Evolutionary conservation across 2,329 filamentous ascomycete species (phyloP), one percentile per base, ranked within the genome.

Genomic region (Corinectria fuckeliana): DNA sequence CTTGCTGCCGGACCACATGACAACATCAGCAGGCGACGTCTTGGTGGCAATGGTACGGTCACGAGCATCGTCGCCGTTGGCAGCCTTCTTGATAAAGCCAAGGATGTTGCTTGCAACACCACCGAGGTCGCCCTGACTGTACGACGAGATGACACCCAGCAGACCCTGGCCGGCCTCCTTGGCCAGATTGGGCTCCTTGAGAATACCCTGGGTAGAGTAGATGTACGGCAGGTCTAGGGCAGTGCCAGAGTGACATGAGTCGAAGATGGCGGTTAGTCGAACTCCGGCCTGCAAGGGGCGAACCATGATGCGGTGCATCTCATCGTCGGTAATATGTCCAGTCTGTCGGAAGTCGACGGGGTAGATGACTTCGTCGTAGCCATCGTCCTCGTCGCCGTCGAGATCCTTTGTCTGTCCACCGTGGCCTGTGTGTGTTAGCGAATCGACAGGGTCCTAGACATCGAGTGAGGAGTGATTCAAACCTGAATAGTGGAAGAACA

Each of bases 401-500:
- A 90, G 77, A 74, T 93, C 91, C 69, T 89, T 86, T 2, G 91
- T 91, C 75, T 93, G 91, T n/a, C 91, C 91, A 60, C 91, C 91
- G 72, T 93, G 91, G 8, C 91, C 87, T 88, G 61, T 62, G 41
- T 50, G 67, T 10, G 23, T 64, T 49, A 63, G 59, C 36, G 57
- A 57, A 47, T 50, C 36, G 23, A 26, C 13, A 28, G 44, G 45
- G 36, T 18, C 20, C 20, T 20, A 32, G 30, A n/a, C n/a, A n/a
- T 34, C 9, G 13, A 39, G 8, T 8, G 11, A 8, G 23, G 13
- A 57, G n/a, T 21, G 21, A 7, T 36, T 73, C 85, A 68, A 78
- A 93, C 91, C 93, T 36, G 93, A 97, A 76, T 97, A 98, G 78
- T 98, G 94, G 81, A 98, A 97, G 79, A 98, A 98, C 6, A 98